Base-by-base conservation (phyloP, 441 rosid genomes). In the Croton laevigatus region DNA sequence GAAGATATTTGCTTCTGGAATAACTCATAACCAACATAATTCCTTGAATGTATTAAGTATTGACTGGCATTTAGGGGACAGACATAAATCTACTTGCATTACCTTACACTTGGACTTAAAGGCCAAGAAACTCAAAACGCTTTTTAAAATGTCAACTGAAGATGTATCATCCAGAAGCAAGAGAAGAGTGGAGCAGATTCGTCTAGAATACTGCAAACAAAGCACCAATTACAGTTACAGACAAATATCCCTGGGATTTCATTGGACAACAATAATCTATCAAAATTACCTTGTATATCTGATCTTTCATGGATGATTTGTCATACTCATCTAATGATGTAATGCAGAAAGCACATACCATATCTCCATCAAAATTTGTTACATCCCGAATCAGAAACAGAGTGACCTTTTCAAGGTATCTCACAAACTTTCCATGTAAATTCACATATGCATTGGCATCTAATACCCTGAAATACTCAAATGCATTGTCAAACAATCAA, bases 91-190 rank as follows among this genome's bases (percentile, higher is more conserved):
- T 34, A 14, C 40, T 51, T 22, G 65, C 60, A 73, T 80, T 82
- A 95, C 99, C 97, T 87, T 74, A 78, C 89, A 82, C 70, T 80
- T 81, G 70, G 52, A n/a, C n/a, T n/a, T n/a, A n/a, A n/a, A n/a
- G 78, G 91, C 76, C 76, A 85, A 32, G 66, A 77, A 78, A 60
- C 70, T 84, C 76, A 89, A 75, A 58, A 84, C 57, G 72, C 74
- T 68, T 68, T 67, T 71, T 16, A 90, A 68, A 44, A 90, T 62
- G 72, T 85, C 83, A 75, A 81, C 61, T 0, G 81, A 78, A 71
- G 77, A 71, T 60, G 63, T 73, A 23, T 63, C 74, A 48, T 81
- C 90, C 69, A 80, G 78, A 23, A 69, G 64, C 44, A 78, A 81
- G 60, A 88, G 83, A 68, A 91, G 73, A 62, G 82, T 76, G 65